Evolutionary conservation across 2,329 filamentous ascomycete species (phyloP), one percentile per base, ranked within the genome.

Genomic region (Phaeoacremonium minimum): DNA sequence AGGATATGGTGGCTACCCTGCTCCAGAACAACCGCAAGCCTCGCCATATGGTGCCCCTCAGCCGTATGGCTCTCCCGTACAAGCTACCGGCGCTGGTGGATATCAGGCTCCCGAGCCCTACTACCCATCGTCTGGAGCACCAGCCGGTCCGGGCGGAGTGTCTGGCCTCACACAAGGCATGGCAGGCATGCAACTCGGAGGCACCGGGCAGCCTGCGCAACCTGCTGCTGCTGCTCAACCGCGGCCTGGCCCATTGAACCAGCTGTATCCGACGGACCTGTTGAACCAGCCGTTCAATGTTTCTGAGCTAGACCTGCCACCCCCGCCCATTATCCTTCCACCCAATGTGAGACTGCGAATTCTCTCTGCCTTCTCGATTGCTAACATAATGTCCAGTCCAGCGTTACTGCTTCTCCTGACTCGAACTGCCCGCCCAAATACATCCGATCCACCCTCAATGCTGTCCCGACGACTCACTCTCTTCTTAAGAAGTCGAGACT

Each of bases 401-500:
- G 87, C 57, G 87, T 95, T 38, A 97, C 91, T 15, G 86, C 89
- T 40, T 97, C 93, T 30, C 87, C 88, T 31, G 74, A 86, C 57
- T 83, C 93, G 43, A 98, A 97, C 65, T 95, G 90, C 67, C 80
- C 88, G 37, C 78, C 90, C 16, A 94, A 94, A 71, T 98, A 94
- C 60, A 83, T 97, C 46, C 87, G 93, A 50, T 97, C 93, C 15
- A 97, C 93, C 6, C 68, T 98, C 46, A 97, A 97, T 61, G 88
- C 88, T 17, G 83, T 96, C 30, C 93, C 93, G 4, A 95, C 89
- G 15, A 96, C 87, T 40, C 80, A 94, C 61, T 93, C 87, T 15
- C 75, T 97, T 17, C 75, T 98, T 42, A 98, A 97, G 69, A 97
- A 97, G 69, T 95, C 90, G 38, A 93, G 90, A 63, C 75, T 98